These are phyloP conservation scores for Globisporangium recalcitrans DNA, from an alignment of 352 stramenopile genomes.

Conservation along the genomic window DNA sequence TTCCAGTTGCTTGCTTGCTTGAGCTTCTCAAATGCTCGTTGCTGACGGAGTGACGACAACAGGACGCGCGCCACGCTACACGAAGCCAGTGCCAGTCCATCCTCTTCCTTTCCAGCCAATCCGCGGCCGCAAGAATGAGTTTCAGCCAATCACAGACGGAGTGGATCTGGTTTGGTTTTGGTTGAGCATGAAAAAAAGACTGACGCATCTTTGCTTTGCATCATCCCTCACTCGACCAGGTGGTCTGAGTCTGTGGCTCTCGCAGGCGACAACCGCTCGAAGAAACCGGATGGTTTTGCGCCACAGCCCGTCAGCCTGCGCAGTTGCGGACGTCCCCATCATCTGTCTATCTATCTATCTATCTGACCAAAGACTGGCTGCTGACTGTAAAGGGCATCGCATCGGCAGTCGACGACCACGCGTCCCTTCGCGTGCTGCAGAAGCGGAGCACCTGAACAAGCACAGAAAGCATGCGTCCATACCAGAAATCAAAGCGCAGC, in stretches of 20 bases:
- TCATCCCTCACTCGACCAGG: neutral
- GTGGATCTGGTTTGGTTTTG: neutral
- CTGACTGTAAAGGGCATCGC: neutral
- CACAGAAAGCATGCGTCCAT: neutral
- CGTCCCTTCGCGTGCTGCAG: neutral
- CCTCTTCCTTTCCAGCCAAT: conserved; percentile 9
- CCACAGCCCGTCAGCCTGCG: neutral
- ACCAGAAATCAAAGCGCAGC: neutral
- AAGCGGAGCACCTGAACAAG: neutral
- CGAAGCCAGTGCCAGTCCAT: conserved; percentile 7
- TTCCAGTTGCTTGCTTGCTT: neutral
- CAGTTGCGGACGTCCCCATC: neutral
- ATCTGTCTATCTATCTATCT: neutral
- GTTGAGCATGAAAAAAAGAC: conserved; percentile 2
- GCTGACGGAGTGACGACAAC: conserved; percentile 14
- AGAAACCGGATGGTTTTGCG: conserved; percentile 14
- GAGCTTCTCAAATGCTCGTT: neutral
- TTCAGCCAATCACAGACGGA: conserved; percentile 7
- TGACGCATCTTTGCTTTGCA: conserved; percentile 4
- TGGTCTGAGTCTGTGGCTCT: neutral
- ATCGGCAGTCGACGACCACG: neutral
- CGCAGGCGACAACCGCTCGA: neutral
- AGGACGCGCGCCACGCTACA: neutral
- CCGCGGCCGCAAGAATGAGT: neutral
- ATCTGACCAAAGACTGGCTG: no score